Evolutionary conservation across 2,329 filamentous ascomycete genomes (phyloP).

Genomic region (Beauveria medogensis): DNA sequence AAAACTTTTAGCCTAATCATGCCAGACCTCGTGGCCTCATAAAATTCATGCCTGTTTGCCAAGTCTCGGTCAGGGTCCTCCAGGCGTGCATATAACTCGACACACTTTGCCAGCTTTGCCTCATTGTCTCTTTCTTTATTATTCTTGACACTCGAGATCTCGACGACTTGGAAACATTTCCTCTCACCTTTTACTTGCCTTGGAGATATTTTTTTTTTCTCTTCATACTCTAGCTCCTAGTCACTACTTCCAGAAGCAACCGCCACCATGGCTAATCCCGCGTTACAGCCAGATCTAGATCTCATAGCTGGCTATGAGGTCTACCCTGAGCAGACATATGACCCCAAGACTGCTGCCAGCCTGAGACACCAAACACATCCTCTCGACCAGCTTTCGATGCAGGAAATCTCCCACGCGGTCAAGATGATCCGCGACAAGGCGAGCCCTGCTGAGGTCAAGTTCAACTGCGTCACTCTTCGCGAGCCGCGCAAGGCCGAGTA

Average conservation of each 20-base stretch:
- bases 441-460: slow-evolving; percentile 26
- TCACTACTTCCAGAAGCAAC: neutral
- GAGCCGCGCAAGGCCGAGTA: slow-evolving; percentile 58
- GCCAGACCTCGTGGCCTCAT: neutral
- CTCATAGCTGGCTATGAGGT: slow-evolving; percentile 38
- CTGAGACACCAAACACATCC: slow-evolving; percentile 28
- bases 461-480: slow-evolving; percentile 59
- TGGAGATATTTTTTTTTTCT: neutral
- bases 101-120: neutral
- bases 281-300: slow-evolving; percentile 27
- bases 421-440: slow-evolving; percentile 38
- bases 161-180: neutral
- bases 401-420: slow-evolving; percentile 44
- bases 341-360: slow-evolving; percentile 28
- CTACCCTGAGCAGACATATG: slow-evolving; percentile 30
- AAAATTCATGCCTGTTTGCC: neutral
- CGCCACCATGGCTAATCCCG: slow-evolving; percentile 16
- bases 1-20: slow-evolving; percentile 7
- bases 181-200: neutral
- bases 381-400: slow-evolving; percentile 43
- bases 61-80: slow-evolving; percentile 2
- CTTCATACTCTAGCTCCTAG: neutral
- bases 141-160: neutral
- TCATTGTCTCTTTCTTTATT: neutral
- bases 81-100: slow-evolving; percentile 1